Conservation (phyloP, 2,329 filamentous ascomycete species). For the Colletotrichum chlorophyti region DNA sequence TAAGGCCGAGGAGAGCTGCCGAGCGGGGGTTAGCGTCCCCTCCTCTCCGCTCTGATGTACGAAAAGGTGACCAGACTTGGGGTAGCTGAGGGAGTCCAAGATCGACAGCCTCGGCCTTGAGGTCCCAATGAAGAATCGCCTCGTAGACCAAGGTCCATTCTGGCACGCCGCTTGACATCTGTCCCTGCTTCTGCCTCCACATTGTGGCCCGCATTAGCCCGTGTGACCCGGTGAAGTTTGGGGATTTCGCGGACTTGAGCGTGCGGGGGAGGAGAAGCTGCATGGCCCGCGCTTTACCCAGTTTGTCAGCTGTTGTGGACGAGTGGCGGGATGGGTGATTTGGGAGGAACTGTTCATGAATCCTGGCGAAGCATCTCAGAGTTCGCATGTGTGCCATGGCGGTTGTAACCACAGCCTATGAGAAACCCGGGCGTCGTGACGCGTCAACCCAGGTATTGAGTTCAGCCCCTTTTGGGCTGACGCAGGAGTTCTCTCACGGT, state of each 20-base stretch:
- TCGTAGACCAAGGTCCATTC: neutral
- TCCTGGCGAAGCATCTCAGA: too few species aligned
- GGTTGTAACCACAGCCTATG: too few species aligned
- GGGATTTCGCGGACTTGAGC: neutral
- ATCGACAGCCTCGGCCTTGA: constrained; percentile 17
- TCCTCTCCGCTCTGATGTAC: neutral
- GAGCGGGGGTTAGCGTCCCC: neutral
- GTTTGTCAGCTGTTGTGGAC: neutral
- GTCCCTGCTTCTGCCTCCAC: neutral
- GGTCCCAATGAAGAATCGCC: constrained; percentile 13
- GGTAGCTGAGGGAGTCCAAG: neutral
- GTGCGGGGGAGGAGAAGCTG: neutral
- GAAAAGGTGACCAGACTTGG: constrained; percentile 11
- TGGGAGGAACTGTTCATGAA: too few species aligned
- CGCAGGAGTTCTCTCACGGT: too few species aligned
- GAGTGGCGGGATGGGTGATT: too few species aligned
- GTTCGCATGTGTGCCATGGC: too few species aligned
- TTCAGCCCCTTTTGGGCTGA: too few species aligned
- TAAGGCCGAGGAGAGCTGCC: neutral
- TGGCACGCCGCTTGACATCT: neutral
- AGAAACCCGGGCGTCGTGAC: too few species aligned
- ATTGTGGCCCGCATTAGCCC: constrained; percentile 8
- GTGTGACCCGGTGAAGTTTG: constrained; percentile 1
- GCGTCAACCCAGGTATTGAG: too few species aligned
- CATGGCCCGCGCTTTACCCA: neutral